Evolutionary conservation across 2,329 filamentous ascomycete species (phyloP).

Genomic region (Penicillium capsulatum): DNA sequence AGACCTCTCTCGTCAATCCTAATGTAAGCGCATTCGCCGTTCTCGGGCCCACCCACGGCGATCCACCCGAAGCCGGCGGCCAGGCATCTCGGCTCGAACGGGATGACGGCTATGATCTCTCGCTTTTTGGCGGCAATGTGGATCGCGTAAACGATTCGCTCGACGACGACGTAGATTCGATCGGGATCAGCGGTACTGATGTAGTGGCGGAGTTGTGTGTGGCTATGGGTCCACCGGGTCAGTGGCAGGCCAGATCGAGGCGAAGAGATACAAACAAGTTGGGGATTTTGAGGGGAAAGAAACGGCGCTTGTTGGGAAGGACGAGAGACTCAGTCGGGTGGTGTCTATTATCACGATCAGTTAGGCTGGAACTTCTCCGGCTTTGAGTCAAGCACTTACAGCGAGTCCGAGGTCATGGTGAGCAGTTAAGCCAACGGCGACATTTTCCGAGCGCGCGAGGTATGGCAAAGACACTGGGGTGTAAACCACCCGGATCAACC

Average conservation of each 20-base stretch:
- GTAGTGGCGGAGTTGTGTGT: slow-evolving; percentile 68
- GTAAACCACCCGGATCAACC: slow-evolving; percentile 5
- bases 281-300: slow-evolving; percentile 63
- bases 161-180: slow-evolving; percentile 79
- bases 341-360: slow-evolving; percentile 45
- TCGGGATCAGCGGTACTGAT: slow-evolving; percentile 75
- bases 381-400: slow-evolving; percentile 18
- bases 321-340: slow-evolving; percentile 64
- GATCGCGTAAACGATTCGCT: slow-evolving; percentile 67
- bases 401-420: slow-evolving; percentile 43
- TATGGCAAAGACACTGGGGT: slow-evolving; percentile 12
- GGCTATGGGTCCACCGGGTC: slow-evolving; percentile 27
- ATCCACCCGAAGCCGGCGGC: slow-evolving; percentile 84
- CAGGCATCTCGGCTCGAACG: slow-evolving; percentile 74
- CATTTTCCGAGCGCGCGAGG: slow-evolving; percentile 28
- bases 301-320: slow-evolving; percentile 57
- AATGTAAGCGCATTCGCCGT: slow-evolving; percentile 81
- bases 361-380: background rate
- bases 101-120: slow-evolving; percentile 67
- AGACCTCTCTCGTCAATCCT: slow-evolving; percentile 48
- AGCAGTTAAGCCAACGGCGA: slow-evolving; percentile 28
- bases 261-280: slow-evolving; percentile 53
- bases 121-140: slow-evolving; percentile 66
- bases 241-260: slow-evolving; percentile 1
- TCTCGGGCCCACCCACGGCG: slow-evolving; percentile 78